These are phyloP conservation scores for Paspalum vaginatum DNA, from an alignment of 176 grass and related monocot genomes.

Conservation along the genomic window DNA sequence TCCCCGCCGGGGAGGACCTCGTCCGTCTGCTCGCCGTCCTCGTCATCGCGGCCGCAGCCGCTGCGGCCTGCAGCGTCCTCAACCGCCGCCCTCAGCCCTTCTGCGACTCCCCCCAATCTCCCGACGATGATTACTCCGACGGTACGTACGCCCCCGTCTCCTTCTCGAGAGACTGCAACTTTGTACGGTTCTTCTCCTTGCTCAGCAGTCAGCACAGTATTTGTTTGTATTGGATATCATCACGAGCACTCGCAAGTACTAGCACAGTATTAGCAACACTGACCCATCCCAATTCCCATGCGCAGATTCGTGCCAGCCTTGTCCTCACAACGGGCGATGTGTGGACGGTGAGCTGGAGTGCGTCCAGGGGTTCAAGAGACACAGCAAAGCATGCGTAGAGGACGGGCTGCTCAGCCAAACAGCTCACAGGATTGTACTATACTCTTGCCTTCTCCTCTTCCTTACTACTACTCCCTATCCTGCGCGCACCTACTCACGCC, in stretches of 20 bases:
- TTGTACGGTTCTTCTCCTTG: neutral
- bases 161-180: too few species aligned
- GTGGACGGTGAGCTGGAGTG: conserved; percentile 62
- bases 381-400: conserved; percentile 69
- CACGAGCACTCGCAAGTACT: too few species aligned
- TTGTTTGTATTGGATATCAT: too few species aligned
- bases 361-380: conserved; percentile 65
- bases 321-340: conserved; percentile 68
- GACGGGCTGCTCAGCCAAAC: conserved; percentile 67
- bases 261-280: too few species aligned
- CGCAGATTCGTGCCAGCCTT: conserved; percentile 76
- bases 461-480: neutral
- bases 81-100: conserved; percentile 62
- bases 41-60: conserved; percentile 70
- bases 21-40: conserved; percentile 67
- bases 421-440: conserved; percentile 65
- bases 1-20: conserved; percentile 59
- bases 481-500: neutral
- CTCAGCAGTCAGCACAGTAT: neutral
- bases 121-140: conserved; percentile 33
- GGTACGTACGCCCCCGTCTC: conserved; percentile 39
- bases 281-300: neutral
- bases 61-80: conserved; percentile 59
- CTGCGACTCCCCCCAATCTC: conserved; percentile 57
- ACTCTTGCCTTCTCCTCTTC: neutral